Evolutionary conservation across 257 asterid species (phyloP).

Genomic region (Plectranthus barbatus): DNA sequence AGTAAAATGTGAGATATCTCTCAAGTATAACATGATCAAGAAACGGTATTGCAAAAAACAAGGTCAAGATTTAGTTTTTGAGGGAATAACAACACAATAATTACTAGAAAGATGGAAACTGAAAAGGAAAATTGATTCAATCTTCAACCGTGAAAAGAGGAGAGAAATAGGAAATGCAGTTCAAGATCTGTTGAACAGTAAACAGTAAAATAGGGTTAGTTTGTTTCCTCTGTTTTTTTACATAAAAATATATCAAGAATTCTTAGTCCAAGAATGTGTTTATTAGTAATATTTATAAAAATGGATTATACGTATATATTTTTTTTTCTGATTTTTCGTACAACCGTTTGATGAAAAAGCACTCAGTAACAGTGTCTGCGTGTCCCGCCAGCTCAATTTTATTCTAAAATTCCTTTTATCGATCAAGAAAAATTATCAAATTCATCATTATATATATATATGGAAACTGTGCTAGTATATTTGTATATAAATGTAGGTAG

Average conservation of each 20-base stretch:
- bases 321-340: not conserved
- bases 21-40: too few relatives aligned
- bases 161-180: slow-evolving; percentile 11
- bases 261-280: too few relatives aligned
- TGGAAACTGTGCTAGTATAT: not conserved
- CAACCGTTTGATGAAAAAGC: slow-evolving; percentile 11
- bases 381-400: slow-evolving; percentile 10
- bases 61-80: too few relatives aligned
- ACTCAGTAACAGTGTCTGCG: not conserved
- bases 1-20: too few relatives aligned
- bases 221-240: not conserved
- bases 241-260: not conserved
- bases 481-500: not conserved
- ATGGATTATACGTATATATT: too few relatives aligned
- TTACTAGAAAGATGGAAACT: too few relatives aligned
- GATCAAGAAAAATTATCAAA: slow-evolving; percentile 4
- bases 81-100: too few relatives aligned
- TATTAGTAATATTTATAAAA: too few relatives aligned
- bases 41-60: not conserved
- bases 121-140: not conserved
- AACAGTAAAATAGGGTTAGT: slow-evolving; percentile 8
- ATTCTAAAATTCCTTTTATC: not conserved
- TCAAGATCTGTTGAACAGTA: slow-evolving; percentile 24
- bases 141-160: slow-evolving; percentile 5
- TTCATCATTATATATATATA: not conserved